Conservation (phyloP, 1,284 basidiomycete genomes). For the Cryptococcus sp. region DNA sequence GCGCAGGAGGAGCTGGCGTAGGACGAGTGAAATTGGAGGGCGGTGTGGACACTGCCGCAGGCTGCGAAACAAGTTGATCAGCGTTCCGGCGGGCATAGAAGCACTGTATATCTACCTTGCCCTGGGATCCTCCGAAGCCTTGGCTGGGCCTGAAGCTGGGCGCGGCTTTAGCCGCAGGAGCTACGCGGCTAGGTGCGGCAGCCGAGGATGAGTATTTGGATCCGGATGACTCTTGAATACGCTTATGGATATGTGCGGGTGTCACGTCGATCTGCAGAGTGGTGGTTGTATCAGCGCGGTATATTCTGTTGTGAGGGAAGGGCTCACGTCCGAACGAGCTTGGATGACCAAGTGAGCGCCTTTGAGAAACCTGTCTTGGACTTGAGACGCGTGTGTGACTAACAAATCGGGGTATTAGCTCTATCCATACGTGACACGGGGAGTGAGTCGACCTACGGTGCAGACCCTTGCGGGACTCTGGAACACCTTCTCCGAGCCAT, state of each 20-base stretch:
- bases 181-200: conserved; percentile 34
- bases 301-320: neutral
- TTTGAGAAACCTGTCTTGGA: conserved; percentile 73
- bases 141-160: conserved; percentile 49
- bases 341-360: conserved; percentile 88
- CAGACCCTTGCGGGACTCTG: conserved; percentile 85
- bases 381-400: conserved; percentile 78
- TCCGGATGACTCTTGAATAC: conserved; percentile 88
- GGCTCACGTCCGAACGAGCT: conserved; percentile 80
- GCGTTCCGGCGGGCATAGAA: neutral
- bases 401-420: neutral
- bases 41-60: conserved; percentile 32
- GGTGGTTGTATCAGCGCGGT: neutral
- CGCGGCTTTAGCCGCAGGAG: conserved; percentile 29
- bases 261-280: conserved; percentile 70
- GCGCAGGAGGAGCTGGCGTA: conserved; percentile 45
- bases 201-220: conserved; percentile 67
- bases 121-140: conserved; percentile 47
- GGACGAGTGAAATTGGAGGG: conserved; percentile 38
- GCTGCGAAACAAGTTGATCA: conserved; percentile 19
- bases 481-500: conserved; percentile 96
- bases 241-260: conserved; percentile 76
- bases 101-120: conserved; percentile 33
- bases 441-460: conserved; percentile 61
- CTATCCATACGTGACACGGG: neutral